A percentile compares a stretch with the other conserved stretches of the same genome.
Conservation (phyloP, 1,139 yeast genomes). For the Suhomyces ambrosiae region DNA sequence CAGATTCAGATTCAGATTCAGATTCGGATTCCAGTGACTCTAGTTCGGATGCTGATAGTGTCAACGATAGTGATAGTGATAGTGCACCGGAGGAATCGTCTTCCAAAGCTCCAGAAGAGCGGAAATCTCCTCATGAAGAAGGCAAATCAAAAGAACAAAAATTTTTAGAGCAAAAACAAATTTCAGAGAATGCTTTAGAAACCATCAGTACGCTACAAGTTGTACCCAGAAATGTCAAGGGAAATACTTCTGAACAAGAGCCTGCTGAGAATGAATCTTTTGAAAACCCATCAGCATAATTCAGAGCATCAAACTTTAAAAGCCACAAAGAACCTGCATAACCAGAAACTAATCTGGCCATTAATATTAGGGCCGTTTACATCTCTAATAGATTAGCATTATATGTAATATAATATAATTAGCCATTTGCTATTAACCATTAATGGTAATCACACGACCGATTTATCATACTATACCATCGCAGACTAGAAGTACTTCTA, state of each 20-base stretch:
- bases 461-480: constrained; percentile 15
- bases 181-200: too few species aligned
- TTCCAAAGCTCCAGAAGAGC: constrained; percentile 16
- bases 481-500: constrained; percentile 1
- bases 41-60: constrained; percentile 17
- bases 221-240: neutral
- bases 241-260: neutral
- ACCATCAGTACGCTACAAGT: too few species aligned
- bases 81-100: constrained; percentile 27
- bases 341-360: too few species aligned
- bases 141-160: neutral
- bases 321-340: too few species aligned
- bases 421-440: too few species aligned
- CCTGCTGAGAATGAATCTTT: neutral
- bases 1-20: constrained; percentile 9
- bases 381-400: too few species aligned
- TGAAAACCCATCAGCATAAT: neutral
- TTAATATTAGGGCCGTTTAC: too few species aligned
- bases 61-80: constrained; percentile 17
- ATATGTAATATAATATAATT: too few species aligned
- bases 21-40: constrained; percentile 2
- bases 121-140: neutral
- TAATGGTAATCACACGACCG: constrained; percentile 21
- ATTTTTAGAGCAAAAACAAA: neutral
- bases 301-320: neutral